These are phyloP conservation scores for Moesziomyces antarcticus DNA, from an alignment of 1,284 basidiomycete genomes.

Conservation along the genomic window DNA sequence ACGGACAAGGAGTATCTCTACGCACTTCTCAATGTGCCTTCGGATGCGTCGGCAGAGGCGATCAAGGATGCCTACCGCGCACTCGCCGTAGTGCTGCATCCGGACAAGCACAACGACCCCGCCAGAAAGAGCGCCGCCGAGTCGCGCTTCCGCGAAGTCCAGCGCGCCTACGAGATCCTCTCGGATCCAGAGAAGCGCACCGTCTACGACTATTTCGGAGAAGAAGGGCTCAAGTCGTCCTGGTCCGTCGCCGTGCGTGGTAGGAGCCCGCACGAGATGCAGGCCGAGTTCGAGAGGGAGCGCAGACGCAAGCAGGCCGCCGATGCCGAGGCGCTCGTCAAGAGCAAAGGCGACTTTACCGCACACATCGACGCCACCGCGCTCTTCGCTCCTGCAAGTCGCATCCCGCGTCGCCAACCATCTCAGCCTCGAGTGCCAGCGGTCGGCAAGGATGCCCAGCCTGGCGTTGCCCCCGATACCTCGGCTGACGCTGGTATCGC, in stretches of 20 bases:
- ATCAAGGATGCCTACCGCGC: constrained; percentile 79
- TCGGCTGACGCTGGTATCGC: constrained; percentile 69
- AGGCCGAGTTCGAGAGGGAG: constrained; percentile 71
- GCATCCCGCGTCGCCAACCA: constrained; percentile 76
- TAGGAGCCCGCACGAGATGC: constrained; percentile 73
- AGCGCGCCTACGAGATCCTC: constrained; percentile 79
- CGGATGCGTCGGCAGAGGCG: constrained; percentile 75
- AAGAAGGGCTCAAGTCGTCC: constrained; percentile 72
- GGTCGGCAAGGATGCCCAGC: not conserved
- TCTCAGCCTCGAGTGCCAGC: constrained; percentile 75
- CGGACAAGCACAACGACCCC: constrained; percentile 81
- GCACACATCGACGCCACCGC: constrained; percentile 60
- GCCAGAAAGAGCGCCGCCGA: constrained; percentile 74
- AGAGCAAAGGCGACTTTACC: constrained; percentile 71
- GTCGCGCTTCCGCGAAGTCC: constrained; percentile 77
- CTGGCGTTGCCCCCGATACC: not conserved
- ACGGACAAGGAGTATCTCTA: constrained; percentile 51
- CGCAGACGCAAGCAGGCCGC: constrained; percentile 70
- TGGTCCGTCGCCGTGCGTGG: constrained; percentile 71
- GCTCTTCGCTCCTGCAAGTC: constrained; percentile 75
- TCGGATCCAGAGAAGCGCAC: constrained; percentile 80
- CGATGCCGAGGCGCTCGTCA: constrained; percentile 71
- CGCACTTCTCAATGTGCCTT: constrained; percentile 75
- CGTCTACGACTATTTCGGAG: constrained; percentile 81
- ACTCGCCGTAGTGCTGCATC: constrained; percentile 82